Conservation (phyloP, 1,284 basidiomycete genomes). For the Apiotrichum domesticum region DNA sequence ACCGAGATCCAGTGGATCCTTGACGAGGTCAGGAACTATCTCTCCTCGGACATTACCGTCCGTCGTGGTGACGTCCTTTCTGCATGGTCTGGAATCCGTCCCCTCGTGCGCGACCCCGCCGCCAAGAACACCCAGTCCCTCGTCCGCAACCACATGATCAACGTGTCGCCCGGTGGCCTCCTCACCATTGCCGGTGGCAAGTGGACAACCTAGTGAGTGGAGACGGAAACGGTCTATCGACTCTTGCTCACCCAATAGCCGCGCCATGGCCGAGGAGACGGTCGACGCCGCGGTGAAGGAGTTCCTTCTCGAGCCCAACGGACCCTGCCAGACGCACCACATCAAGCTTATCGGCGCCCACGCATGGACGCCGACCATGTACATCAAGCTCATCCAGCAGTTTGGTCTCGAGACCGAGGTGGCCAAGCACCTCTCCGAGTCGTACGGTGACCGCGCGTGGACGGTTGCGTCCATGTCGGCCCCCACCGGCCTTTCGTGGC, state of each 20-base stretch:
- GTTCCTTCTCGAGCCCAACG: slow-evolving; percentile 58
- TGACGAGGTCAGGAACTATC: slow-evolving; percentile 76
- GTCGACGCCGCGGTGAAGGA: slow-evolving; percentile 80
- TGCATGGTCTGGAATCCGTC: slow-evolving; percentile 89
- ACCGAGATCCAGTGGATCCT: slow-evolving; percentile 96
- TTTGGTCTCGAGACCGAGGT: slow-evolving; percentile 88
- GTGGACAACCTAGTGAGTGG: slow-evolving; percentile 82
- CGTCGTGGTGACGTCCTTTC: slow-evolving; percentile 93
- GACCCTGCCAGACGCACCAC: slow-evolving; percentile 70
- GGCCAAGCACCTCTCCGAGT: slow-evolving; percentile 82
- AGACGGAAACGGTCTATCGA: neutral
- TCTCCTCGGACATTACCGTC: slow-evolving; percentile 87
- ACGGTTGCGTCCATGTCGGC: slow-evolving; percentile 77
- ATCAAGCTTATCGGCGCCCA: slow-evolving; percentile 87
- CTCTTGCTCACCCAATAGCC: slow-evolving; percentile 32
- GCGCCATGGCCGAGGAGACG: slow-evolving; percentile 93
- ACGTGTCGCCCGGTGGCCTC: slow-evolving; percentile 72
- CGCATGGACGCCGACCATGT: slow-evolving; percentile 93
- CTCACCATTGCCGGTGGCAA: slow-evolving; percentile 96
- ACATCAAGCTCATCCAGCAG: slow-evolving; percentile 88
- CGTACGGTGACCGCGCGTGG: slow-evolving; percentile 94
- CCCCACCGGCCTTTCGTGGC: slow-evolving; percentile 65
- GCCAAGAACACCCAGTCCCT: slow-evolving; percentile 78
- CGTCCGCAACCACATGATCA: slow-evolving; percentile 91
- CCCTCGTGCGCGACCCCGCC: slow-evolving; percentile 77